Conservation (phyloP, 106 monocot species). For the Allium sativum region DNA sequence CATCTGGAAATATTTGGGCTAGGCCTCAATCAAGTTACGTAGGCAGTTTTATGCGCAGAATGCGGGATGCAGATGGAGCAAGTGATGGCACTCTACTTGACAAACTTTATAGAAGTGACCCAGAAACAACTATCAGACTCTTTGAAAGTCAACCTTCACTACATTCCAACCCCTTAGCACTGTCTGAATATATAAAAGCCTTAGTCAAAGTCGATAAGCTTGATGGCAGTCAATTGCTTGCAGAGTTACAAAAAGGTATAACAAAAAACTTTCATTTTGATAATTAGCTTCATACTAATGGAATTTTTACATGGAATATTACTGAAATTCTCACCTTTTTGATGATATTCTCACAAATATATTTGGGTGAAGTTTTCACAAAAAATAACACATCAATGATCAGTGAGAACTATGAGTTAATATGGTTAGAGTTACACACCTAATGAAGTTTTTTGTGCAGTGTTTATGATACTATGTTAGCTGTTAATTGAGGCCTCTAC, state of each 20-base stretch:
- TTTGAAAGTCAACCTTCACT: conserved; percentile 82
- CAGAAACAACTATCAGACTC: conserved; percentile 62
- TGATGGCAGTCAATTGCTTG: conserved; percentile 83
- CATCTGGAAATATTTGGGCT: conserved; percentile 31
- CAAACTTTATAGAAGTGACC: conserved; percentile 86
- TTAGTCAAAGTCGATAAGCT: conserved; percentile 85
- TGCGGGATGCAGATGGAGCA: conserved; percentile 38
- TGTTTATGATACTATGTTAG: no score
- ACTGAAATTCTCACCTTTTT: no score
- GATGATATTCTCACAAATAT: no score
- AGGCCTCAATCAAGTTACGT: conserved; percentile 67
- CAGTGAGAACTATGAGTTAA: no score
- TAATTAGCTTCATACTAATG: no score
- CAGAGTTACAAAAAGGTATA: conserved; percentile 85
- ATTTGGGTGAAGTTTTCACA: no score
- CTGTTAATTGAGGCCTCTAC: no score
- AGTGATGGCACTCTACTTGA: conserved; percentile 63
- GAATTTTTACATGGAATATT: no score
- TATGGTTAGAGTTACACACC: no score
- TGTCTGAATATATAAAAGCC: conserved; percentile 91
- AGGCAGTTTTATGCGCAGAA: conserved; percentile 59
- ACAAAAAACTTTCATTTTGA: no score
- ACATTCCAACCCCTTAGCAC: conserved; percentile 79
- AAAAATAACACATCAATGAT: no score
- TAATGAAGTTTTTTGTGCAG: no score